A percentile compares a stretch with the other conserved stretches of the same genome.
phyloP scores from a whole-genome alignment of 2,329 filamentous ascomycete genomes.

The Scedosporium aurantiacum region DNA sequence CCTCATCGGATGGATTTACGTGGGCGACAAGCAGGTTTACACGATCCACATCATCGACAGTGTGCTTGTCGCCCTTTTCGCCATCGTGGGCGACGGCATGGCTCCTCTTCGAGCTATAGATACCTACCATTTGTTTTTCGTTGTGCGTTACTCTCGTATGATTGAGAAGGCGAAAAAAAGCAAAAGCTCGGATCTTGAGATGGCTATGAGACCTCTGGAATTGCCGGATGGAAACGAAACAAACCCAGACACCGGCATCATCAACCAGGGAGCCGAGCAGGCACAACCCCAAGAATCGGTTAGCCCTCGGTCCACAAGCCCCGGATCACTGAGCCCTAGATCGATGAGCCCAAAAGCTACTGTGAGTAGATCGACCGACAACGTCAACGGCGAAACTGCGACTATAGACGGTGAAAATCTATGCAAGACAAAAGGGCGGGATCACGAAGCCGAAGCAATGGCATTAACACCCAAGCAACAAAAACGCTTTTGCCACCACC shows the following conservation, averaged over 20 bases:
- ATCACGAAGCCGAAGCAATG: conserved; percentile 38
- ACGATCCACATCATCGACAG: conserved; percentile 61
- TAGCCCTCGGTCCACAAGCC: neutral
- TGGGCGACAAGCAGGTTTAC: conserved; percentile 61
- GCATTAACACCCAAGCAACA: conserved; percentile 59
- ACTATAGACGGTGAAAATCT: neutral
- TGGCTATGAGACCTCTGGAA: no score
- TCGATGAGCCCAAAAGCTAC: neutral
- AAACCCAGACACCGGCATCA: neutral
- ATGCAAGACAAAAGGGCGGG: conserved; percentile 19
- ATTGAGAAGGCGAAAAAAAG: conserved; percentile 36
- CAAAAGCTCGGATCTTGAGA: conserved; percentile 8
- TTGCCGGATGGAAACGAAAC: no score
- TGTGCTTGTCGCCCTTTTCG: conserved; percentile 59
- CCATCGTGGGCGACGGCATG: conserved; percentile 58
- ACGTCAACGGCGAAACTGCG: neutral
- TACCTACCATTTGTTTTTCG: conserved; percentile 80
- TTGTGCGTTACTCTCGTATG: conserved; percentile 51
- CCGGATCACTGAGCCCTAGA: neutral
- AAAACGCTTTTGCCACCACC: conserved; percentile 60
- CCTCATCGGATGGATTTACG: conserved; percentile 80
- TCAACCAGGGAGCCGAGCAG: neutral
- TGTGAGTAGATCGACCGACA: neutral
- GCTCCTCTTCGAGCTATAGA: conserved; percentile 68
- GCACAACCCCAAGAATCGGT: neutral